Percentiles rank a stretch among this genome's conserved stretches.
Conservation (phyloP, 179 eudicot genomes). For the Drosera spatulata region DNA sequence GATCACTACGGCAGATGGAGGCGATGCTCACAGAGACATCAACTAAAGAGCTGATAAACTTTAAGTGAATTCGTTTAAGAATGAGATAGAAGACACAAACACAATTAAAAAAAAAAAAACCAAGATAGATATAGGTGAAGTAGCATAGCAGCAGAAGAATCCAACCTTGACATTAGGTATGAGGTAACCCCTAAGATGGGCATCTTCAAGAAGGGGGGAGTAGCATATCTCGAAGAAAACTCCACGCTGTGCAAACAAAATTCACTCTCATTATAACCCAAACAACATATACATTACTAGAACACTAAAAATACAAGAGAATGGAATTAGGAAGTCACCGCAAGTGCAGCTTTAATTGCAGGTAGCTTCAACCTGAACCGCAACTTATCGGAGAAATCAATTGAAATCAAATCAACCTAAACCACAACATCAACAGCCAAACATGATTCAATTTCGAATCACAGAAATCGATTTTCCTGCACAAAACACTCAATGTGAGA, state of each 20-base stretch:
- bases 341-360: constrained; percentile 66
- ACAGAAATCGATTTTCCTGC: background rate
- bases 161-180: constrained; percentile 77
- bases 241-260: constrained; percentile 57
- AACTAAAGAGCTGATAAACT: too few relatives aligned
- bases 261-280: constrained; percentile 5
- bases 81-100: too few relatives aligned
- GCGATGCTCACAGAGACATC: background rate
- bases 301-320: background rate
- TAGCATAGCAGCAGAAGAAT: background rate
- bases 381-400: constrained; percentile 41
- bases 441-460: too few relatives aligned
- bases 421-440: background rate
- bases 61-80: background rate
- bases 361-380: constrained; percentile 77
- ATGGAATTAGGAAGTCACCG: constrained; percentile 12
- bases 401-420: constrained; percentile 80
- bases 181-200: constrained; percentile 54
- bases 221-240: constrained; percentile 77
- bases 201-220: constrained; percentile 52
- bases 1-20: background rate
- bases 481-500: background rate
- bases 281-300: background rate
- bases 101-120: background rate
- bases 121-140: background rate